phyloP scores from a whole-genome alignment of 2,329 filamentous ascomycete genomes.

The Trematosphaeria pertusa region DNA sequence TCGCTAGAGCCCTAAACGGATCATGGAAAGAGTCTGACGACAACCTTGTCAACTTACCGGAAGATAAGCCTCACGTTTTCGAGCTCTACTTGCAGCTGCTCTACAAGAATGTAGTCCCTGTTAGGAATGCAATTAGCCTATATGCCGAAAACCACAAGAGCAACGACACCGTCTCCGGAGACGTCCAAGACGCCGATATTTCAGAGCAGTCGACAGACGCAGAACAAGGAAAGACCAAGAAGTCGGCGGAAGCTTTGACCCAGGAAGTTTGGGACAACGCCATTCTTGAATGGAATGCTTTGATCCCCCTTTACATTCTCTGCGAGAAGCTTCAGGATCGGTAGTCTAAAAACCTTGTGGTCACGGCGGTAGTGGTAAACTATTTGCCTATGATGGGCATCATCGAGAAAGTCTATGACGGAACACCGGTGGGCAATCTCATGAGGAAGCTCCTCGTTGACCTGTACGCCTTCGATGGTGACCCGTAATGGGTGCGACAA shows the following conservation, averaged over 20 bases:
- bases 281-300: too few species aligned
- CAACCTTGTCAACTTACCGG: conserved; percentile 7
- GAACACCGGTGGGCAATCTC: not conserved
- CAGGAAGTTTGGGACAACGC: too few species aligned
- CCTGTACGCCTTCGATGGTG: not conserved
- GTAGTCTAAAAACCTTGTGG: not conserved
- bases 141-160: not conserved
- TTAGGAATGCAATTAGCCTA: too few species aligned
- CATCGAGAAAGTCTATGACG: not conserved
- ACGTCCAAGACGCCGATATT: not conserved
- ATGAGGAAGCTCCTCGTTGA: not conserved
- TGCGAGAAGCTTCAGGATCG: not conserved
- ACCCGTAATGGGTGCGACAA: too few species aligned
- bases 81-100: not conserved
- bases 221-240: not conserved
- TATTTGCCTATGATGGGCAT: not conserved
- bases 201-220: not conserved
- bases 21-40: conserved; percentile 17
- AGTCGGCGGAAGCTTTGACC: not conserved
- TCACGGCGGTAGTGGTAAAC: not conserved
- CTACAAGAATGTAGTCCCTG: too few species aligned
- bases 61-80: not conserved
- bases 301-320: not conserved
- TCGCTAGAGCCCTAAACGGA: conserved; percentile 21
- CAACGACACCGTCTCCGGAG: not conserved